phyloP scores from a whole-genome alignment of 768 basidiomycete species.

The Panaeolus cyanescens region DNA sequence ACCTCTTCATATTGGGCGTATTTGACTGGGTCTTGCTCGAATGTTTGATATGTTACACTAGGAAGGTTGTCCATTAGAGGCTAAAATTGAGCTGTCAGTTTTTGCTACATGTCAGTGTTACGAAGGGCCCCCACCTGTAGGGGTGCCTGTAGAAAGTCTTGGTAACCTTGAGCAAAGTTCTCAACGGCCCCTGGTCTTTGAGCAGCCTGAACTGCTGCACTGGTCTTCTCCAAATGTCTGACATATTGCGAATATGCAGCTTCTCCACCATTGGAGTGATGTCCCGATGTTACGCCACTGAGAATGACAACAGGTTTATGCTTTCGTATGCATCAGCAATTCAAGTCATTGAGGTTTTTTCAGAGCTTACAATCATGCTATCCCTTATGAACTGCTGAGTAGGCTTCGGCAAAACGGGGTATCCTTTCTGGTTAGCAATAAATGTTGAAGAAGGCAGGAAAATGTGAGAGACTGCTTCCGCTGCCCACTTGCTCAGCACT shows the following conservation, averaged over 20 bases:
- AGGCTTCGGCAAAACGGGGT: constrained; percentile 93
- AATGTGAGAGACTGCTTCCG: constrained; percentile 89
- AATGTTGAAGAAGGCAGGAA: constrained; percentile 90
- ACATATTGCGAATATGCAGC: constrained; percentile 90
- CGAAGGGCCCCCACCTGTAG: constrained; percentile 63
- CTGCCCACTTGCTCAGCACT: constrained; percentile 85
- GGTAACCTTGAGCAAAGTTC: constrained; percentile 89
- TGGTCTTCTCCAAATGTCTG: constrained; percentile 79
- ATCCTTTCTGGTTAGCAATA: constrained; percentile 94
- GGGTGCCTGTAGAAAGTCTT: constrained; percentile 94
- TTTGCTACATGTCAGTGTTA: constrained; percentile 5
- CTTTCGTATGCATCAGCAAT: constrained; percentile 42
- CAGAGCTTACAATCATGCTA: constrained; percentile 73
- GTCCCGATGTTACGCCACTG: constrained; percentile 59
- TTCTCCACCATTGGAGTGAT: constrained; percentile 84
- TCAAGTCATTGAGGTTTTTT: constrained; percentile 6
- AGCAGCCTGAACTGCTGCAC: constrained; percentile 62
- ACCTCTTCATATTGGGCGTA: constrained; percentile 95
- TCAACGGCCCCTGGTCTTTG: constrained; percentile 78
- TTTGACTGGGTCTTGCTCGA: constrained; percentile 97
- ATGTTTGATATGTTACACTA: constrained; percentile 95
- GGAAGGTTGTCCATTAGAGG: constrained; percentile 98
- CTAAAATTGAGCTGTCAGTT: constrained; percentile 35
- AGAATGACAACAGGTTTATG: constrained; percentile 86
- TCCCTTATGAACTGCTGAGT: constrained; percentile 90